Conservation (phyloP, 805 yeast genomes). For the Komagataella kurtzmanii region DNA sequence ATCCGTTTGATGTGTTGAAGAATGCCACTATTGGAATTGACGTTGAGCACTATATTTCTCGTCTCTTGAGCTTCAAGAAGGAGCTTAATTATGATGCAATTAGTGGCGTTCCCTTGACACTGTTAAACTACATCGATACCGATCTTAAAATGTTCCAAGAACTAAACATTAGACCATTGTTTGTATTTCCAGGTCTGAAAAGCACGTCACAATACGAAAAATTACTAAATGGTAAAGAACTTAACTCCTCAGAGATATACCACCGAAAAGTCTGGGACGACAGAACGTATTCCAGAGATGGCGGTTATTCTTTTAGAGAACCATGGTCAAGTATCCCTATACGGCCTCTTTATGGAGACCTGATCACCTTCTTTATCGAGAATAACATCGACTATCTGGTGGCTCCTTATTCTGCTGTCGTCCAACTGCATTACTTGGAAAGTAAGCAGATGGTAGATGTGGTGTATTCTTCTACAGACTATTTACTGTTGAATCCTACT, state of each 20-base stretch:
- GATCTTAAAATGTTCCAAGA: constrained; percentile 52
- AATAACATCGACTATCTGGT: constrained; percentile 51
- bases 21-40: constrained; percentile 73
- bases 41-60: constrained; percentile 62
- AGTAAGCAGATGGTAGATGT: constrained; percentile 49
- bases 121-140: constrained; percentile 39
- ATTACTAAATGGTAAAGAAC: constrained; percentile 10
- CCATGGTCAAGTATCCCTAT: constrained; percentile 33
- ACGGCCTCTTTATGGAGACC: constrained; percentile 36
- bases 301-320: constrained; percentile 38
- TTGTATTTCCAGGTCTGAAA: constrained; percentile 61
- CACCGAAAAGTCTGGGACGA: constrained; percentile 35
- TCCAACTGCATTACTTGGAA: constrained; percentile 64
- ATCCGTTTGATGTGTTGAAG: constrained; percentile 50
- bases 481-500: constrained; percentile 42
- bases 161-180: constrained; percentile 60
- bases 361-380: constrained; percentile 43
- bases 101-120: constrained; percentile 67
- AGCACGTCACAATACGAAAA: constrained; percentile 20
- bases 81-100: constrained; percentile 64
- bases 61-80: constrained; percentile 45
- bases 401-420: constrained; percentile 73
- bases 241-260: constrained; percentile 22
- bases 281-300: constrained; percentile 13
- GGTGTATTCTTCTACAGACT: constrained; percentile 77